phyloP scores from a whole-genome alignment of 805 yeast genomes.

The Clavispora carvajalis region DNA sequence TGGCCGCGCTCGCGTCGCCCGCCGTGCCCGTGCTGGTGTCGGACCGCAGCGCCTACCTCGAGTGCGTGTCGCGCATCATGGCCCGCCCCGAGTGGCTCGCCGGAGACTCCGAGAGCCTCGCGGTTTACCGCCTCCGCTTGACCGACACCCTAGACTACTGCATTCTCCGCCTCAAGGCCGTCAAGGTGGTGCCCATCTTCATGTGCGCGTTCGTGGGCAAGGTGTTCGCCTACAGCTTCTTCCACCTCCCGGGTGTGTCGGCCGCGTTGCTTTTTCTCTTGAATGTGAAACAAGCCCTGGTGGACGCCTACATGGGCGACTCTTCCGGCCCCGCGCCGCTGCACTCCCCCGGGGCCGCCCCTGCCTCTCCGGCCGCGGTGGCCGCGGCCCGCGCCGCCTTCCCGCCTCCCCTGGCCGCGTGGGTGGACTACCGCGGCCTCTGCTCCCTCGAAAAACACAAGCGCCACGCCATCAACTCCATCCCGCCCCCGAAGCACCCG shows the following conservation, averaged over 20 bases:
- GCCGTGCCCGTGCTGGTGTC: slow-evolving; percentile 33
- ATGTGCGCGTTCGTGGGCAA: slow-evolving; percentile 66
- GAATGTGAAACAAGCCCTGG: slow-evolving; percentile 46
- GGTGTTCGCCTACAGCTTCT: slow-evolving; percentile 59
- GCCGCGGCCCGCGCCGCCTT: slow-evolving; percentile 13
- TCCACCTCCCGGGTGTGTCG: slow-evolving; percentile 50
- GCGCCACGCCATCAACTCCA: slow-evolving; percentile 26
- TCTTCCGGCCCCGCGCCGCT: too few species aligned
- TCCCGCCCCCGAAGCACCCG: slow-evolving; percentile 38
- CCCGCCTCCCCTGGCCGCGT: slow-evolving; percentile 26
- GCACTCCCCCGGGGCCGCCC: too few species aligned
- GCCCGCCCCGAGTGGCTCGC: slow-evolving; percentile 43
- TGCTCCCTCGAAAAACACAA: slow-evolving; percentile 25
- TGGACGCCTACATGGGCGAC: slow-evolving; percentile 21
- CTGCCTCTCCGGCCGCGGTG: background rate
- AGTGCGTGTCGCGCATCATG: slow-evolving; percentile 48
- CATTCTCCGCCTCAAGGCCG: slow-evolving; percentile 40
- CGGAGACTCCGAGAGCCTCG: slow-evolving; percentile 19
- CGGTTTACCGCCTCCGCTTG: slow-evolving; percentile 31
- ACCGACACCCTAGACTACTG: slow-evolving; percentile 50
- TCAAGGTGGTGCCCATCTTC: slow-evolving; percentile 50
- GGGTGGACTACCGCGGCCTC: slow-evolving; percentile 30
- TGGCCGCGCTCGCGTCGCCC: slow-evolving; percentile 16
- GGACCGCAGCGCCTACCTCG: slow-evolving; percentile 50
- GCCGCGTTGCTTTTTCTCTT: slow-evolving; percentile 52